phyloP scores from a whole-genome alignment of 148 eudicot genomes.

The Cornus florida region DNA sequence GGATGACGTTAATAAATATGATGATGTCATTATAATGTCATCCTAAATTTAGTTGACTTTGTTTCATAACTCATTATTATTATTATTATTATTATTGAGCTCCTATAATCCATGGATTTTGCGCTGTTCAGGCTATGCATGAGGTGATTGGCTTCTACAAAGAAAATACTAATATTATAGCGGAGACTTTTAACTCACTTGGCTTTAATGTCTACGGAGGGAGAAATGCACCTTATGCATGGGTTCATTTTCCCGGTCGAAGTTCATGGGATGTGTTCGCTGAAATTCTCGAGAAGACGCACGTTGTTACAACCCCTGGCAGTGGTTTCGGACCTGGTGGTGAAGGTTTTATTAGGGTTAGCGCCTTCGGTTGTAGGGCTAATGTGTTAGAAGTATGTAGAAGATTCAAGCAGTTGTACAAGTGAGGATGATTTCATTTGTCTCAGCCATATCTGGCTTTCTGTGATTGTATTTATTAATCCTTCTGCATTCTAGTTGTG shows the following conservation, averaged over 20 bases:
- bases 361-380: constrained; percentile 77
- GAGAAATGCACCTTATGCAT: constrained; percentile 84
- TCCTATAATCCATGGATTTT: neutral
- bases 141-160: constrained; percentile 86
- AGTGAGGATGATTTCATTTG: constrained; percentile 29
- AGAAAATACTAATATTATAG: constrained; percentile 75
- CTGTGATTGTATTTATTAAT: neutral
- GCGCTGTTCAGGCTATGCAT: constrained; percentile 72
- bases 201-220: constrained; percentile 90
- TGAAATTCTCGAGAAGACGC: constrained; percentile 92
- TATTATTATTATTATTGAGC: neutral
- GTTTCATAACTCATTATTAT: too few species aligned
- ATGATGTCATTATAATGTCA: too few species aligned
- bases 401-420: constrained; percentile 87
- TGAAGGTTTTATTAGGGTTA: constrained; percentile 86
- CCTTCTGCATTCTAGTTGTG: neutral
- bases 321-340: constrained; percentile 91
- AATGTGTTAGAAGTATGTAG: constrained; percentile 88
- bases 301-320: constrained; percentile 79
- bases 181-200: constrained; percentile 82
- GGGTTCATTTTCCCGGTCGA: constrained; percentile 89
- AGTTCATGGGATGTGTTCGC: constrained; percentile 94
- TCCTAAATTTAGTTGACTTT: too few species aligned
- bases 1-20: too few species aligned
- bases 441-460: neutral